Base-by-base conservation (phyloP, 2,329 filamentous ascomycete genomes). In the Sordariomycetes sp. region DNA sequence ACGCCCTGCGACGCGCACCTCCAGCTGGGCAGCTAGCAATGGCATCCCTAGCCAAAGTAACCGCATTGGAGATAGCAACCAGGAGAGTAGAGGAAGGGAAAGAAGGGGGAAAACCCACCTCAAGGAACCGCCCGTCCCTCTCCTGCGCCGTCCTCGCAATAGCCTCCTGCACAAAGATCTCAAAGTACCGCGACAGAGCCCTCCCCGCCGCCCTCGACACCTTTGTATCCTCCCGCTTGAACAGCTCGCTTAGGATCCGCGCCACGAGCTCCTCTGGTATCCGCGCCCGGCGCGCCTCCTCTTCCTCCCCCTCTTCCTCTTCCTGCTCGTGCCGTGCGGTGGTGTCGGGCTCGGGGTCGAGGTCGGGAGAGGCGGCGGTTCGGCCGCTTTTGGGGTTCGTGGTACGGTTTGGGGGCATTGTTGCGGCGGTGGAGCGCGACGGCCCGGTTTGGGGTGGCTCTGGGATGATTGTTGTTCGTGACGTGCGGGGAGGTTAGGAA, bases 81-180 rank as follows among this genome's bases (percentile, higher is more conserved):
- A 13, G 42, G 15, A 56, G 55, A 55, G 53, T 36, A 5, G 10
- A 54, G 13, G 22, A 12, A 15, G 32, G n/a, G 7, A 2, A 15
- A 36, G n/a, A 20, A 20, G 13, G 35, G 22, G 20, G 20, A 8
- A 39, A 54, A 69, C 80, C 70, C 62, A 90, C 86, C 80, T 94
- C 89, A 39, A 92, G 68, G 65, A 91, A 90, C 3, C 81, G 84
- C 59, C 81, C 76, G 35, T 75, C 75, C 66, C 86, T 85, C 74
- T 89, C 87, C 59, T 84, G 82, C 10, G 84, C 81, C 45, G 89
- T 85, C 65, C 92, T 74, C 17, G 90, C 89, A 67, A 97, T 84
- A 1, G 90, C 89, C 73, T 97, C 92, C 60, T 87, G 79, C 56
- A 96, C 87, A 71, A 96, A 97, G 0, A 92, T 82, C 69, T 96